Evolutionary conservation across 805 yeast species (phyloP).

Genomic region (Nakazawaea ishiwadae): DNA sequence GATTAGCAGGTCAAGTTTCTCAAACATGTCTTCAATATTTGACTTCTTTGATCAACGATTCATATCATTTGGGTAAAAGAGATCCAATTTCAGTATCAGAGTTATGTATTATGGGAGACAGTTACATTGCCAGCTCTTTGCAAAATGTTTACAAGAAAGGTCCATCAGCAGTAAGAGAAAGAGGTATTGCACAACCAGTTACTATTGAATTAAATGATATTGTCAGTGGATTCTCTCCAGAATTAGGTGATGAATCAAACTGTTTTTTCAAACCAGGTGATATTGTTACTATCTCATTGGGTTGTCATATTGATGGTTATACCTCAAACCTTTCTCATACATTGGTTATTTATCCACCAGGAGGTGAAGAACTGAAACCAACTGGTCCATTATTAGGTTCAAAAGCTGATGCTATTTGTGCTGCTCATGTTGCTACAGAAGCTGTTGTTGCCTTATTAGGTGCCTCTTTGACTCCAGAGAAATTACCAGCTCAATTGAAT

Average conservation of each 20-base stretch:
- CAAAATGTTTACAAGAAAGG: constrained; percentile 52
- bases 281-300: constrained; percentile 76
- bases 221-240: constrained; percentile 81
- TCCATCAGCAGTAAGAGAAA: constrained; percentile 61
- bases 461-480: constrained; percentile 69
- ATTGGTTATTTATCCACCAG: constrained; percentile 73
- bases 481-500: constrained; percentile 52
- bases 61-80: constrained; percentile 57
- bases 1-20: constrained; percentile 83
- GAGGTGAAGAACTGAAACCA: constrained; percentile 43
- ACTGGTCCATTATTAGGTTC: constrained; percentile 78
- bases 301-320: constrained; percentile 94
- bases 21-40: constrained; percentile 77
- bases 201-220: constrained; percentile 80
- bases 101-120: constrained; percentile 79
- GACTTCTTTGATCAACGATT: constrained; percentile 60
- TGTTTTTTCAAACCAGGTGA: constrained; percentile 67
- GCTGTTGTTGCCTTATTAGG: constrained; percentile 77
- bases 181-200: constrained; percentile 92
- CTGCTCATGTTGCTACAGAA: constrained; percentile 85
- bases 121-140: constrained; percentile 59
- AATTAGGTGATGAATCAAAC: constrained; percentile 54
- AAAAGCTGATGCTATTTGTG: constrained; percentile 86
- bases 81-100: constrained; percentile 55
- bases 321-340: constrained; percentile 87